Evolutionary conservation across 192 early-diverging fungal genomes (phyloP).

Genomic region (Phycomyces blakesleeanus): DNA sequence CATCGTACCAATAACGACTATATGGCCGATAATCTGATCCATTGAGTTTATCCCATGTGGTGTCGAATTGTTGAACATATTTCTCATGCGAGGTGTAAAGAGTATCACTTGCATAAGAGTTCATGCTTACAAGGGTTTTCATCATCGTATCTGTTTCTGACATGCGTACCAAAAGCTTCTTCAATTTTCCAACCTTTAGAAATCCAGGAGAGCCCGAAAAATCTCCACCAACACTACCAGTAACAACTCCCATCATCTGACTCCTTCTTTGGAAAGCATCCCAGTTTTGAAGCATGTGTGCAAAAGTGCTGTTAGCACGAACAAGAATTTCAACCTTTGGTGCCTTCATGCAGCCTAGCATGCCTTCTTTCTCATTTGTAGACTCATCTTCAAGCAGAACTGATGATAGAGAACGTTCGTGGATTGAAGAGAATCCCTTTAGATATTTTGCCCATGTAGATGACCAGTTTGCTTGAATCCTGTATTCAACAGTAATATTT

Average conservation of each 20-base stretch:
- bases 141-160: conserved; percentile 47
- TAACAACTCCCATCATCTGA: conserved; percentile 40
- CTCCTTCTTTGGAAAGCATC: conserved; percentile 36
- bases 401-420: not conserved
- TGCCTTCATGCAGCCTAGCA: conserved; percentile 36
- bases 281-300: conserved; percentile 37
- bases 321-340: conserved; percentile 50
- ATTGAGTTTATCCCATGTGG: conserved; percentile 27
- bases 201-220: conserved; percentile 36
- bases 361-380: not conserved
- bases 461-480: conserved; percentile 49
- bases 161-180: conserved; percentile 41
- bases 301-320: conserved; percentile 42
- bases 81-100: not conserved
- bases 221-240: conserved; percentile 16
- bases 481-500: conserved; percentile 73
- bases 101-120: not conserved
- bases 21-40: conserved; percentile 21
- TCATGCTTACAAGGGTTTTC: conserved; percentile 21
- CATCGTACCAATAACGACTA: conserved; percentile 48
- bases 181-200: conserved; percentile 47
- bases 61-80: conserved; percentile 17
- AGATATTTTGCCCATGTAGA: conserved; percentile 6
- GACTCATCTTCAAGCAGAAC: not conserved
- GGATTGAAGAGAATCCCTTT: not conserved